Base-by-base conservation (phyloP, 2,329 filamentous ascomycete genomes). In the Gnomoniopsis smithogilvyi region DNA sequence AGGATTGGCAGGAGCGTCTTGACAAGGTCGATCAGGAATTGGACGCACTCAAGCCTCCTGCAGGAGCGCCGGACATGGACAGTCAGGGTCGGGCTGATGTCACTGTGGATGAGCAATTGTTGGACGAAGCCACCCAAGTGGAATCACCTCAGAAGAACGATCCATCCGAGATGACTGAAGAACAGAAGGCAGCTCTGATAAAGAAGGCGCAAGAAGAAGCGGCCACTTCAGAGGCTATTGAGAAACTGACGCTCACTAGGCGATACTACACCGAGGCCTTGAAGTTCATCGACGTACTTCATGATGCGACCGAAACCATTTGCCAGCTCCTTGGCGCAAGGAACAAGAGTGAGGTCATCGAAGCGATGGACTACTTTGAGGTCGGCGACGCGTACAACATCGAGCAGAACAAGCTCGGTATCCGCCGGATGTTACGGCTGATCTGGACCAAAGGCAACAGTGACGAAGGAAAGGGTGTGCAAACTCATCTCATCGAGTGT, bases 371-470 rank as follows among this genome's bases (percentile, higher is more conserved):
- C 71, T 99, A 96, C 75, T 96, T 99, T 66, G 92, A 96, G 66
- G 86, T 96, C 48, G 89, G 95, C 48, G 93, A 99, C 72, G 94
- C 93, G 6, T 98, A 98, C 80, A 95, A 96, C 72, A 89, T 99
- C 60, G 91, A 97, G 72, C 91, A 95, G 65, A 92, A 96, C 69
- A 93, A 96, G 72, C 77, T 89, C 43, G 95, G 96, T 59, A 98
- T 99, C 68, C 86, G 94, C 60, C 89, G 92, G 59, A 99, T 99
- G 95, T 81, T 99, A 63, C 88, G 94, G 55, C 81, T 99, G 21
- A 99, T 99, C 72, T 99, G 95, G 95, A 99, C 95, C 64, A 99
- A 99, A 76, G 94, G 95, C 66, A 99, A 98, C 75, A 98, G 92
- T 67, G 95, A 99, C 68, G 96, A 99, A 79, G 95, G 96, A 67